Conservation (phyloP, 2,329 filamentous ascomycete species). For the Penicillium verrucosum region DNA sequence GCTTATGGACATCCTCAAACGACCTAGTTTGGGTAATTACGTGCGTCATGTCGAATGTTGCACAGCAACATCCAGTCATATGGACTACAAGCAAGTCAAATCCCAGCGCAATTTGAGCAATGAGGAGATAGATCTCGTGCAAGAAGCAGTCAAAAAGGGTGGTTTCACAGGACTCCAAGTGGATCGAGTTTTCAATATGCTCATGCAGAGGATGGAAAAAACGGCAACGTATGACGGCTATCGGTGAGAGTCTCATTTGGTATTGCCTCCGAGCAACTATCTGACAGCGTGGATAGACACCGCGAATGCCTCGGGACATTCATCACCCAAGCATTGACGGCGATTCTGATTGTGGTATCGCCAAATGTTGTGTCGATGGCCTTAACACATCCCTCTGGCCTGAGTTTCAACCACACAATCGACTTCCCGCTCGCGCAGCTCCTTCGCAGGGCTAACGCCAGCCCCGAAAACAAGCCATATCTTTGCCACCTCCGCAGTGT, state of each 20-base stretch:
- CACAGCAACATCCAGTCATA: not conserved
- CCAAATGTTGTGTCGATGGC: conserved; percentile 17
- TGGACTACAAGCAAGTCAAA: not conserved
- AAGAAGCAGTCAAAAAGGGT: conserved; percentile 10
- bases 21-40: conserved; percentile 17
- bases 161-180: conserved; percentile 9
- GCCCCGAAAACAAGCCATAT: conserved; percentile 4
- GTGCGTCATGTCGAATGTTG: conserved; percentile 17
- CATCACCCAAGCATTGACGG: conserved; percentile 19
- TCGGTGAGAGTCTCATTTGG: not conserved
- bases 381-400: conserved; percentile 2
- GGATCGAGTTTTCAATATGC: conserved; percentile 18
- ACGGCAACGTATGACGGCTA: not conserved
- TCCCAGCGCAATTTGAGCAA: conserved; percentile 8
- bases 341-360: conserved; percentile 21
- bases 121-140: conserved; percentile 13
- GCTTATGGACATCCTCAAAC: conserved; percentile 19
- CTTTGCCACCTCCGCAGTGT: conserved; percentile 15
- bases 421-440: conserved; percentile 15
- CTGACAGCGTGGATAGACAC: not conserved
- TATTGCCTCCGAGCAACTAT: not conserved
- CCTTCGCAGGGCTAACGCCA: conserved; percentile 5
- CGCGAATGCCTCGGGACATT: not conserved
- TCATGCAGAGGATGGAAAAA: conserved; percentile 14
- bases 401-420: too few relatives aligned